A percentile compares a stretch with the other conserved stretches of the same genome.
phyloP scores from a whole-genome alignment of 768 basidiomycete genomes.

The Cystoderma amianthinum region DNA sequence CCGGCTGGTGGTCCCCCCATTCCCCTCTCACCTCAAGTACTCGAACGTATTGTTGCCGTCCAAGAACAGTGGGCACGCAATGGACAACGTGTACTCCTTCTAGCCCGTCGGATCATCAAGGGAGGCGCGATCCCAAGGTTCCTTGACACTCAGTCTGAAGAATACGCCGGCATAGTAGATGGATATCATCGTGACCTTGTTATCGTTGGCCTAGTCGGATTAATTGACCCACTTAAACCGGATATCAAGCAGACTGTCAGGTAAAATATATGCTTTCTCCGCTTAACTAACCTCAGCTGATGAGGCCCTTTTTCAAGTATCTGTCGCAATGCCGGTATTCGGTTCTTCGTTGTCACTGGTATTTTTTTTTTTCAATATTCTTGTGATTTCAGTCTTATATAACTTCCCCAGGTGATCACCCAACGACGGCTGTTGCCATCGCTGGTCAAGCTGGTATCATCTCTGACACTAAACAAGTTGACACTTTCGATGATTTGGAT shows the following conservation, averaged over 20 bases:
- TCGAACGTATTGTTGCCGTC: conserved; percentile 20
- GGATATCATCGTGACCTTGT: conserved; percentile 36
- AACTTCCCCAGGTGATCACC: conserved; percentile 36
- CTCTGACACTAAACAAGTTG: conserved; percentile 25
- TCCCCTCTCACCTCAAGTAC: conserved; percentile 19
- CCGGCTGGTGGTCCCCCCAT: conserved; percentile 24
- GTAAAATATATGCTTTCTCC: conserved; percentile 6
- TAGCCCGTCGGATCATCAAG: conserved; percentile 38
- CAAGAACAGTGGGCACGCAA: conserved; percentile 44
- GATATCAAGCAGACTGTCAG: conserved; percentile 46
- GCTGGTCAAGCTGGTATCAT: conserved; percentile 57
- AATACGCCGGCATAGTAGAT: conserved; percentile 30
- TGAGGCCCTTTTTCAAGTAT: conserved; percentile 13
- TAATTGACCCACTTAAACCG: conserved; percentile 52
- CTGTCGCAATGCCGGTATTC: conserved; percentile 51
- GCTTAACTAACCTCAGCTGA: background rate
- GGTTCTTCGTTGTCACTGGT: conserved; percentile 59
- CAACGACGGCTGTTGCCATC: conserved; percentile 56
- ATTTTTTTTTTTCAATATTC: conserved; percentile 3
- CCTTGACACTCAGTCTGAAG: conserved; percentile 26
- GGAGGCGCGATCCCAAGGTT: conserved; percentile 21
- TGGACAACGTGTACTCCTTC: conserved; percentile 58
- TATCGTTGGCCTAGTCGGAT: conserved; percentile 51
- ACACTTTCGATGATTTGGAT: conserved; percentile 29
- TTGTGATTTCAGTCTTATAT: background rate